phyloP scores from a whole-genome alignment of 768 basidiomycete genomes.

The Phylloporus rhodoxanthus region DNA sequence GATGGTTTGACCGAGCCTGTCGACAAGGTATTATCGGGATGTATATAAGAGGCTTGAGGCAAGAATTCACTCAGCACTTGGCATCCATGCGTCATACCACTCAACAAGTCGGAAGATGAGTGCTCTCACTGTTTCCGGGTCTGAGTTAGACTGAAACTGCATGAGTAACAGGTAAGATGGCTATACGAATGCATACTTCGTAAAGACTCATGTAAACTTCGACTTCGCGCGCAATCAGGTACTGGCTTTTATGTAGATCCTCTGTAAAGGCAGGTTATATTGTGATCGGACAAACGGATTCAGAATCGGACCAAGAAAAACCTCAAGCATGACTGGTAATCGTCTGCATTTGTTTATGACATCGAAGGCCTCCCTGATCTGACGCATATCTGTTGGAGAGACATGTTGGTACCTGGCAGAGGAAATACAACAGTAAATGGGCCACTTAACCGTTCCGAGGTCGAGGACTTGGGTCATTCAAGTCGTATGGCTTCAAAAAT shows the following conservation, averaged over 20 bases:
- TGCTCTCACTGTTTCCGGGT: constrained; percentile 44
- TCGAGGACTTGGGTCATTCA: constrained; percentile 34
- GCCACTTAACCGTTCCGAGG: constrained; percentile 25
- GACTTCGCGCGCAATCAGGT: constrained; percentile 60
- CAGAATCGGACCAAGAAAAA: constrained; percentile 55
- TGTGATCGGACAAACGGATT: background rate
- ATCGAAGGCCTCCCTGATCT: constrained; percentile 52
- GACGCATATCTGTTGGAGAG: constrained; percentile 39
- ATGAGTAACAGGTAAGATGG: background rate
- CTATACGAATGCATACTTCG: constrained; percentile 40
- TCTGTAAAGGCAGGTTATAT: constrained; percentile 36
- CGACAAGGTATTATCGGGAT: constrained; percentile 6
- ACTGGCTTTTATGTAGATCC: constrained; percentile 52
- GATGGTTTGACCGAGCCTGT: constrained; percentile 57
- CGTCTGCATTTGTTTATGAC: constrained; percentile 52
- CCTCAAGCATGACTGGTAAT: constrained; percentile 60
- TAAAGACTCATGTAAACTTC: constrained; percentile 51
- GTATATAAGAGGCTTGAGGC: background rate
- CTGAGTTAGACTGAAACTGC: constrained; percentile 36
- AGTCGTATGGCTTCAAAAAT: constrained; percentile 51
- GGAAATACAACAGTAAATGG: constrained; percentile 3
- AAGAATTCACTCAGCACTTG: constrained; percentile 51
- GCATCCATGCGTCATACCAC: constrained; percentile 76
- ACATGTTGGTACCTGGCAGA: background rate
- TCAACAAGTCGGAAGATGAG: constrained; percentile 57